Evolutionary conservation across 768 basidiomycete genomes (phyloP).

Genomic region (Boletus rubroflammeus): DNA sequence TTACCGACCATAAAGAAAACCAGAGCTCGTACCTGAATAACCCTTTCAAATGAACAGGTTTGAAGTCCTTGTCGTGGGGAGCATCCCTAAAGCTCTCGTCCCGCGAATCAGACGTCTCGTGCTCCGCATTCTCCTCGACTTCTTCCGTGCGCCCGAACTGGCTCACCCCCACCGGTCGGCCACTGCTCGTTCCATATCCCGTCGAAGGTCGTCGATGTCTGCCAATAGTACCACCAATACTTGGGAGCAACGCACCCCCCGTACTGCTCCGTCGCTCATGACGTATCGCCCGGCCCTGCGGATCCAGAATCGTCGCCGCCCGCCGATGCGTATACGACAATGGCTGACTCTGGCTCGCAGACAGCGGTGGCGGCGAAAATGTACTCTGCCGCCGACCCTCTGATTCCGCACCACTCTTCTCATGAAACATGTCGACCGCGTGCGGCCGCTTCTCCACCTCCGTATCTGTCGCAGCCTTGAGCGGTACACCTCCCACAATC

Average conservation of each 20-base stretch:
- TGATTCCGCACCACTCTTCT: slow-evolving; percentile 22
- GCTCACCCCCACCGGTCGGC: slow-evolving; percentile 36
- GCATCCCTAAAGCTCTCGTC: slow-evolving; percentile 47
- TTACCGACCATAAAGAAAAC: neutral
- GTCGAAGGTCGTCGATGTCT: slow-evolving; percentile 71
- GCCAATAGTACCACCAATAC: slow-evolving; percentile 55
- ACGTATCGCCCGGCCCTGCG: slow-evolving; percentile 54
- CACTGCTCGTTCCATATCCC: slow-evolving; percentile 41
- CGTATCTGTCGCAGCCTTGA: slow-evolving; percentile 38
- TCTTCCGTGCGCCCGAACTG: slow-evolving; percentile 51
- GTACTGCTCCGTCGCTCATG: slow-evolving; percentile 80
- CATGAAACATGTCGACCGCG: slow-evolving; percentile 17
- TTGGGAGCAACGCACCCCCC: slow-evolving; percentile 52
- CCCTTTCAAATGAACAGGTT: slow-evolving; percentile 94
- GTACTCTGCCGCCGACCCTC: slow-evolving; percentile 21
- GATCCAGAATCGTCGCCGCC: slow-evolving; percentile 75
- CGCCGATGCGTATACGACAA: slow-evolving; percentile 61
- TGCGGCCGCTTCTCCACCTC: slow-evolving; percentile 31
- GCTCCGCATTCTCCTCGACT: slow-evolving; percentile 46
- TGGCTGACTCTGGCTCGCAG: slow-evolving; percentile 52
- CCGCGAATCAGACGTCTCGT: slow-evolving; percentile 29
- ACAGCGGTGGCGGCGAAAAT: slow-evolving; percentile 30
- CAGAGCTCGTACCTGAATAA: slow-evolving; percentile 70
- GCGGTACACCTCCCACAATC: slow-evolving; percentile 42
- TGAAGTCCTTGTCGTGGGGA: slow-evolving; percentile 73